Base-by-base conservation (phyloP, 371 early-diverging fungal species). In the Fennellomyces sp. region DNA sequence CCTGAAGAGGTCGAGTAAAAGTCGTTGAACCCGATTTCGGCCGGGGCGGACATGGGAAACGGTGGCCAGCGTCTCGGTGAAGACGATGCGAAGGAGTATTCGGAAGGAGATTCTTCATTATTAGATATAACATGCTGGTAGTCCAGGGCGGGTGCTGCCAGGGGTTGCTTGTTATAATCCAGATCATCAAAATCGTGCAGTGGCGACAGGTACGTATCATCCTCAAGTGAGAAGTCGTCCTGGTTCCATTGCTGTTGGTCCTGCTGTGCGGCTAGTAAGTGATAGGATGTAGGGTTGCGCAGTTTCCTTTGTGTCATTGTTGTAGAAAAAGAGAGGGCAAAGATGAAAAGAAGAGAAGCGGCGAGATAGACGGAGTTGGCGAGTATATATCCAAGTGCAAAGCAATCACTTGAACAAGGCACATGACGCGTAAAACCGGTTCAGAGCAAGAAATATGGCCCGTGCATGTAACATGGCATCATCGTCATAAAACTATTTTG, bases 41-140 rank as follows among this genome's bases (percentile, higher is more conserved):
- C 74, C 39, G 81, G 81, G 2, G 81, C 81, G 8, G 81, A 80
- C 62, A 80, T 73, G 6, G 76, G 67, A 38, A 72, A 57, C 27
- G 52, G 28, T n/a, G 35, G 55, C 17, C 55, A 35, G 23, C 55
- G 35, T 17, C 39, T 36, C 15, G 55, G 39, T 36, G 55, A 35
- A 8, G 52, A 33, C 3, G 52, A 52, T 3, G 57, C 45, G 28
- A 48, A 30, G 6, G 57, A 41, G 19, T 41, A 31, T 7, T 38
- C 56, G 3, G 41, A 28, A 3, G 45, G 57, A 10, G 45, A 31
- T 28, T 52, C 53, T 28, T 57, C 57, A 29, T 45, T 45, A 45
- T 45, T 45, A 11, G 45, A 45, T 21, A 45, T 4, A 23, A 45
- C 45, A 23, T 45, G 45, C n/a, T 45, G 45, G n/a, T 45, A 45